phyloP scores from a whole-genome alignment of 306 rosid species.

The Vicia villosa region DNA sequence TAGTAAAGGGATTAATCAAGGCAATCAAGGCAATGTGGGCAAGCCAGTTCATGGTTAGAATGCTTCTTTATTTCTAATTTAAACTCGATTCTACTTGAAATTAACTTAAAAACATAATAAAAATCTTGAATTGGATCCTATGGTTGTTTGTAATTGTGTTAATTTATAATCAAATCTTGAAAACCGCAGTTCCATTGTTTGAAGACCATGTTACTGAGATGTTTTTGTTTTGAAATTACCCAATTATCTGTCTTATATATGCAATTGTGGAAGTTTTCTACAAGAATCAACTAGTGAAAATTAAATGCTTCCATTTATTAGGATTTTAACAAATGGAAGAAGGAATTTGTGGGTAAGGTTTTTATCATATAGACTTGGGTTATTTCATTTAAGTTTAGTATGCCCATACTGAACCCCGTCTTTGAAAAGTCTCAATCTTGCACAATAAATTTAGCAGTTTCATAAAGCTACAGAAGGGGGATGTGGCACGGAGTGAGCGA shows the following conservation, averaged over 20 bases:
- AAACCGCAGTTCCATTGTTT: background rate
- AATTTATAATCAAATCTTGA: background rate
- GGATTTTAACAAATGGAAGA: conserved; percentile 7
- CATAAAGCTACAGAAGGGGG: background rate
- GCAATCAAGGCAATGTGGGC: conserved; percentile 41
- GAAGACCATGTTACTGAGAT: background rate
- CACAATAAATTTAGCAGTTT: background rate
- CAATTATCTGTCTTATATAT: background rate
- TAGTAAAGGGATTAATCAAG: conserved; percentile 48
- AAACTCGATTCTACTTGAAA: conserved; percentile 18
- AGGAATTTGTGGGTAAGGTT: background rate
- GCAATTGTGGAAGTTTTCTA: background rate
- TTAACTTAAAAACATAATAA: conserved; percentile 6
- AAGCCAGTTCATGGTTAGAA: conserved; percentile 59
- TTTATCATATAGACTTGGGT: background rate
- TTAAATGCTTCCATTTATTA: conserved; percentile 11
- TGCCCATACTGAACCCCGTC: conserved; percentile 1
- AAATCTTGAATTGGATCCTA: background rate
- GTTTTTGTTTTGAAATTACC: conserved; percentile 18
- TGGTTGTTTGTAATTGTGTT: background rate
- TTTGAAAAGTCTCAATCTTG: background rate
- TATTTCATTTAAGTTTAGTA: background rate
- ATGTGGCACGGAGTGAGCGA: background rate
- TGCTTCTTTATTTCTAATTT: conserved; percentile 17
- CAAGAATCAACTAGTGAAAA: conserved; percentile 3